Percentiles rank a stretch among this genome's conserved stretches.
phyloP scores from a whole-genome alignment of 1,284 basidiomycete species.

The Melampsora larici-populina region DNA sequence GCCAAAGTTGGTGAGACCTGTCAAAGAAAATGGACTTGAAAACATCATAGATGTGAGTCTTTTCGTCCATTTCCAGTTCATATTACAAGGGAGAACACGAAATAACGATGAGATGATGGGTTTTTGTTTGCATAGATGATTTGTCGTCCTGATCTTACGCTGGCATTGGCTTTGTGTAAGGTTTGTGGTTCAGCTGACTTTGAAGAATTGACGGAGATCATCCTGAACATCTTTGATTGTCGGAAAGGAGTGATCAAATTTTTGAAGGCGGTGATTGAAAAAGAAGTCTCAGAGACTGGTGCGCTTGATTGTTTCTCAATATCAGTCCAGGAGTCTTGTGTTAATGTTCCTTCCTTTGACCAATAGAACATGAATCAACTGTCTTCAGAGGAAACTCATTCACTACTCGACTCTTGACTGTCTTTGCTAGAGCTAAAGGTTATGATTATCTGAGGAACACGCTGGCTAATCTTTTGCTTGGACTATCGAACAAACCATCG shows the following conservation, averaged over 20 bases:
- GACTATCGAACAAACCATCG: slow-evolving; percentile 67
- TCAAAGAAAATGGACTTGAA: slow-evolving; percentile 24
- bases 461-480: slow-evolving; percentile 70
- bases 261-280: slow-evolving; percentile 76
- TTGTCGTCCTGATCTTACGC: slow-evolving; percentile 51
- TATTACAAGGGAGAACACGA: too few species aligned
- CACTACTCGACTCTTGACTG: slow-evolving; percentile 75
- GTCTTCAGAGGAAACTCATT: slow-evolving; percentile 83
- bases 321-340: not conserved
- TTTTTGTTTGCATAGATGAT: slow-evolving; percentile 27
- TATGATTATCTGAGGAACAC: slow-evolving; percentile 79
- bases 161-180: slow-evolving; percentile 81
- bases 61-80: not conserved
- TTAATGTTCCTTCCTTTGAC: not conserved
- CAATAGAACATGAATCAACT: slow-evolving; percentile 68
- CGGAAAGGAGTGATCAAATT: slow-evolving; percentile 66
- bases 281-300: slow-evolving; percentile 76
- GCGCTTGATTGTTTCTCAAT: slow-evolving; percentile 45
- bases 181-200: slow-evolving; percentile 72
- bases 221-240: slow-evolving; percentile 80
- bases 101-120: not conserved
- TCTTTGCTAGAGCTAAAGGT: slow-evolving; percentile 78
- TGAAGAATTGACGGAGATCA: slow-evolving; percentile 73
- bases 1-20: slow-evolving; percentile 22
- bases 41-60: slow-evolving; percentile 24